A percentile compares a stretch with the other conserved stretches of the same genome.
phyloP scores from a whole-genome alignment of 805 yeast genomes.

The Suhomyces pyralidae region DNA sequence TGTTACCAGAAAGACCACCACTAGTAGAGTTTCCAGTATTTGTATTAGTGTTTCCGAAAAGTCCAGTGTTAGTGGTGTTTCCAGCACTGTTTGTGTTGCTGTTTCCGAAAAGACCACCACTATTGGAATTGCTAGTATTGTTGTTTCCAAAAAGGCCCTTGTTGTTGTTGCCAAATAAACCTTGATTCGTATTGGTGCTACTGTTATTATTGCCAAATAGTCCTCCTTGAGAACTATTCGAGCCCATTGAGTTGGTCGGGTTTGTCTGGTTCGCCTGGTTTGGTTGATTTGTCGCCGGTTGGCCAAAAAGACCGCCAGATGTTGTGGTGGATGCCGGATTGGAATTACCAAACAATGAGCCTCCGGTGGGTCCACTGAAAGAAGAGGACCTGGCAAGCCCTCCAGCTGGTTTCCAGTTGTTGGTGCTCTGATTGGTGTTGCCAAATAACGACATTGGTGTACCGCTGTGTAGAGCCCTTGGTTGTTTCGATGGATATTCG shows the following conservation, averaged over 20 bases:
- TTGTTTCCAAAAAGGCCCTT: slow-evolving; percentile 4
- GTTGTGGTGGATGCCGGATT: slow-evolving; percentile 9
- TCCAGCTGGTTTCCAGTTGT: slow-evolving; percentile 19
- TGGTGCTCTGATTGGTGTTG: slow-evolving; percentile 9
- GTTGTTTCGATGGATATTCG: not conserved
- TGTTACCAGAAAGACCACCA: slow-evolving; percentile 13
- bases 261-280: not conserved
- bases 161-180: slow-evolving; percentile 4
- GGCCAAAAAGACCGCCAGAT: slow-evolving; percentile 7
- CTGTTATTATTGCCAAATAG: slow-evolving; percentile 1
- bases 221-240: not conserved
- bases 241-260: not conserved
- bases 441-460: slow-evolving; percentile 10
- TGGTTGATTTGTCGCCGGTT: not conserved
- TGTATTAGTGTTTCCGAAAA: not conserved
- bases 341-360: slow-evolving; percentile 17
- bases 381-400: slow-evolving; percentile 23
- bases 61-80: not conserved
- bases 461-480: not conserved
- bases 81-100: slow-evolving; percentile 4
- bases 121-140: not conserved
- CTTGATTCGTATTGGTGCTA: not conserved
- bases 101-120: slow-evolving; percentile 3
- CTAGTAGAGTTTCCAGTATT: not conserved
- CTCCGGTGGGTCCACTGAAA: slow-evolving; percentile 13